phyloP scores from a whole-genome alignment of 768 basidiomycete species.

The Russula lepida region DNA sequence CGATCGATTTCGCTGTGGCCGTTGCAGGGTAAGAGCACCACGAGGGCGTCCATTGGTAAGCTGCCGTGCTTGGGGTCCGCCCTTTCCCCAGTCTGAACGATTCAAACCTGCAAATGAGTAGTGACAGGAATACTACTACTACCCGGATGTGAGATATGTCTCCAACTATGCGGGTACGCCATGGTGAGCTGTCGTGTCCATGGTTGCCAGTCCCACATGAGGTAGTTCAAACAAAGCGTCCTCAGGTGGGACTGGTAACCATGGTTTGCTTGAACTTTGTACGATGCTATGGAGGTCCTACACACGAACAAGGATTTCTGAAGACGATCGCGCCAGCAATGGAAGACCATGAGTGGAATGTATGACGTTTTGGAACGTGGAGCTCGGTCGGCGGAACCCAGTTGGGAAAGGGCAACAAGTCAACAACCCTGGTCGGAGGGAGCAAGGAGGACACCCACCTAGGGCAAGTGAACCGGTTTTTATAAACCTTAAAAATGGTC shows the following conservation, averaged over 20 bases:
- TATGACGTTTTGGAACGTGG: not conserved
- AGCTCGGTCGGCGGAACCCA: not conserved
- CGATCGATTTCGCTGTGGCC: not conserved
- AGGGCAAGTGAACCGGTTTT: not conserved
- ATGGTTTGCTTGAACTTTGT: not conserved
- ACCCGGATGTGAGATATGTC: not conserved
- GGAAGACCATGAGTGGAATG: not conserved
- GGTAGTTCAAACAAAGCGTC: too few species aligned
- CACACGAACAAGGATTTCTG: not conserved
- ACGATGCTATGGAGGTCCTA: not conserved
- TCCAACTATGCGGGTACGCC: not conserved
- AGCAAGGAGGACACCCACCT: not conserved
- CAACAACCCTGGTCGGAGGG: not conserved
- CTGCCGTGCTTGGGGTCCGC: not conserved
- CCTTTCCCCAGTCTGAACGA: not conserved
- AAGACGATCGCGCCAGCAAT: not conserved
- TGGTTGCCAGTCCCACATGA: too few species aligned
- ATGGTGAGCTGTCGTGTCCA: not conserved
- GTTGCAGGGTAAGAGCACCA: not conserved
- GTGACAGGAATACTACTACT: not conserved
- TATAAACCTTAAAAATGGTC: not conserved
- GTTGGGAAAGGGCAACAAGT: not conserved
- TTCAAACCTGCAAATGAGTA: not conserved
- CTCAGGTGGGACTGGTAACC: too few species aligned
- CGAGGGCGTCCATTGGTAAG: not conserved